Evolutionary conservation across 805 yeast genomes (phyloP).

Genomic region (Hanseniaspora thailandica): DNA sequence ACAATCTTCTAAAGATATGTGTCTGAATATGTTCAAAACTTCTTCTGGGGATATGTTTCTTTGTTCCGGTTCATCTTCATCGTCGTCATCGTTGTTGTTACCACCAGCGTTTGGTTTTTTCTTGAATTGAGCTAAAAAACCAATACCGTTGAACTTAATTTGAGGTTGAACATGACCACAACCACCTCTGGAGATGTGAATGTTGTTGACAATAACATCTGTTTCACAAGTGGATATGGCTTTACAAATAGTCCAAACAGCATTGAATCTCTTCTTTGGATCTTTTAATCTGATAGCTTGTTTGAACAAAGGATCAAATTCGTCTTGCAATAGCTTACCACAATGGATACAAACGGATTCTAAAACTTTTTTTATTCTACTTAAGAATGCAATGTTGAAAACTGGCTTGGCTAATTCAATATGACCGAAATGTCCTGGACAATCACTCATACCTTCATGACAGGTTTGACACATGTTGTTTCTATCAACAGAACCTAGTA

Average conservation of each 20-base stretch:
- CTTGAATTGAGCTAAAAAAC: slow-evolving; percentile 98
- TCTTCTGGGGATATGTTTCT: slow-evolving; percentile 80
- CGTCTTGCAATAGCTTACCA: slow-evolving; percentile 86
- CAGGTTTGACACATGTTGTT: slow-evolving; percentile 97
- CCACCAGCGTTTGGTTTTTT: slow-evolving; percentile 27
- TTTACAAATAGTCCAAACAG: slow-evolving; percentile 89
- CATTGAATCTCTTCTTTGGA: slow-evolving; percentile 90
- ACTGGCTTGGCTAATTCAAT: slow-evolving; percentile 97
- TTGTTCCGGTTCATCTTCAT: slow-evolving; percentile 84
- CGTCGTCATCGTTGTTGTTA: slow-evolving; percentile 53
- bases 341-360: slow-evolving; percentile 98
- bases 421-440: slow-evolving; percentile 99
- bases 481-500: slow-evolving; percentile 93
- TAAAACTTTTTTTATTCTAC: slow-evolving; percentile 86
- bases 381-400: slow-evolving; percentile 89
- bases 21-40: slow-evolving; percentile 81
- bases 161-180: slow-evolving; percentile 97
- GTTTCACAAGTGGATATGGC: slow-evolving; percentile 93
- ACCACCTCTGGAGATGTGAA: slow-evolving; percentile 69
- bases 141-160: slow-evolving; percentile 88
- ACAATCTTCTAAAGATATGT: slow-evolving; percentile 76
- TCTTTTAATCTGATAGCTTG: slow-evolving; percentile 81
- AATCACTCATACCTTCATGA: slow-evolving; percentile 97
- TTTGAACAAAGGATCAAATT: slow-evolving; percentile 55
- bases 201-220: slow-evolving; percentile 54